Conservation (phyloP, 495 filamentous ascomycete genomes). For the Annulohypoxylon stygium region DNA sequence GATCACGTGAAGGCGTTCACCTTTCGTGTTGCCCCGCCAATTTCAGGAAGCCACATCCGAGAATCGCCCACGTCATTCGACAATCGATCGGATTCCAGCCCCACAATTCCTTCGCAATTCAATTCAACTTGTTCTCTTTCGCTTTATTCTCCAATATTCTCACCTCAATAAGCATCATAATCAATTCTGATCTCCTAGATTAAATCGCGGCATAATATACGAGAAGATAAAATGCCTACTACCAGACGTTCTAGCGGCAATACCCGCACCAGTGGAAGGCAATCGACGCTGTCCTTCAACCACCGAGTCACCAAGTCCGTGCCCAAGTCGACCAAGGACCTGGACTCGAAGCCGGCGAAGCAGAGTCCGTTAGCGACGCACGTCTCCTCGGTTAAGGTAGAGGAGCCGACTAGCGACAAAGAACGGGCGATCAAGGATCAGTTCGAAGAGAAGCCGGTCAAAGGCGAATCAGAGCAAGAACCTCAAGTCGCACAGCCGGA, state of each 20-base stretch:
- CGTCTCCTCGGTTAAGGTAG: constrained; percentile 37
- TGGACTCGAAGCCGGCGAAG: constrained; percentile 60
- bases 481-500: not conserved
- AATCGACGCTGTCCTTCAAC: constrained; percentile 82
- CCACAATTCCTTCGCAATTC: constrained; percentile 15
- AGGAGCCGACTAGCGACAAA: constrained; percentile 37
- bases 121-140: constrained; percentile 13
- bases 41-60: constrained; percentile 23
- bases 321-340: constrained; percentile 65
- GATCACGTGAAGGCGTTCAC: constrained; percentile 52
- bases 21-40: constrained; percentile 58
- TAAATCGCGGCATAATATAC: not conserved
- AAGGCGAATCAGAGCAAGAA: constrained; percentile 39
- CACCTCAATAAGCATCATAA: not conserved
- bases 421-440: constrained; percentile 36
- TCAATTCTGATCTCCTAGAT: not conserved
- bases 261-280: constrained; percentile 60
- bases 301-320: constrained; percentile 79
- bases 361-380: constrained; percentile 41
- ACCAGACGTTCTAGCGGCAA: constrained; percentile 70
- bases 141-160: not conserved
- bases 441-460: constrained; percentile 33
- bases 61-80: constrained; percentile 48
- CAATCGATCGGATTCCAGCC: constrained; percentile 5
- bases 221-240: constrained; percentile 70